Base-by-base conservation (phyloP, 2,329 filamentous ascomycete species). In the Trematosphaeria pertusa region DNA sequence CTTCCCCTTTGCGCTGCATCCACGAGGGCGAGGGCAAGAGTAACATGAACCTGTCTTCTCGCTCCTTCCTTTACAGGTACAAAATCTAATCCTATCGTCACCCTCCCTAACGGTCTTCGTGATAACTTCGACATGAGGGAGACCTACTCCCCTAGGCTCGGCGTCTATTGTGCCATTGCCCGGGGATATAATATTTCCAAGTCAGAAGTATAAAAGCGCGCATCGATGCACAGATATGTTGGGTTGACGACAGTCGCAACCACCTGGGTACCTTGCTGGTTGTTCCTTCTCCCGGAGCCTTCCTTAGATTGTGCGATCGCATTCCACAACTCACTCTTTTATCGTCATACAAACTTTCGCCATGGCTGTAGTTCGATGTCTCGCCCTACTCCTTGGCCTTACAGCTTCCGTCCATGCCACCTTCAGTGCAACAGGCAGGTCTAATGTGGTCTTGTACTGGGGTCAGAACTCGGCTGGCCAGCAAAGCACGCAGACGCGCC, bases 371-470 rank as follows among this genome's bases (percentile, higher is more conserved):
- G 9, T 50, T 22, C 12, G 28, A 32, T 30, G 10, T 14, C 9
- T 50, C n/a, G 37, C 42, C n/a, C 9, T 46, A 9, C 1, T 28
- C 11, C 19, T 40, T 15, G 33, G 42, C 8, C n/a, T 44, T 6
- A 38, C 33, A 4, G 38, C 30, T 12, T 38, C 43, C 8, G 54
- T 52, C 32, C 32, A 39, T n/a, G 61, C 60, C 14, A 56, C 50
- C 20, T 65, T 59, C 40, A 52, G 55, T 39, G 24, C 49, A 1
- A 47, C 31, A 8, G 52, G 55, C 28, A 59, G 59, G 30, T 57
- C 43, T 38, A 88, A 87, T 58, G 63, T 88, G 43, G 84, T 81
- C 19, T 75, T 87, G 1, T 89, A 89, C 67, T 89, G 86, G 86
- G 86, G 85, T 74, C 69, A 59, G 69, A 61, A 61, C 47, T 59